Evolutionary conservation across 257 asterid genomes (phyloP).

Genomic region (Gentiana dahurica): DNA sequence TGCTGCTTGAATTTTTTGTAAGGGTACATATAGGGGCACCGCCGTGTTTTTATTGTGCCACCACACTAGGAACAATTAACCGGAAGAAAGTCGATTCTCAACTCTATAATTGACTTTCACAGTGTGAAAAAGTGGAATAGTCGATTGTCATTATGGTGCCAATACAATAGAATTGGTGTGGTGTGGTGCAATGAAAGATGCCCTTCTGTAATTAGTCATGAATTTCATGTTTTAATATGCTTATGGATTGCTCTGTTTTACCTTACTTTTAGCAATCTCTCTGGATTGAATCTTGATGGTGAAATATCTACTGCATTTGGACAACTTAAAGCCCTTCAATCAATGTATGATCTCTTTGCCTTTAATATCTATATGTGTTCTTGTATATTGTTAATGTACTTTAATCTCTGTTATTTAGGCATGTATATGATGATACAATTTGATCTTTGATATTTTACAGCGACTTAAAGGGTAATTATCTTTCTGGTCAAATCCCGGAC

Average conservation of each 20-base stretch:
- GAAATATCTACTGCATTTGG: slow-evolving; percentile 92
- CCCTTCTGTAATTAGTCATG: background rate
- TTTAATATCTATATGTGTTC: background rate
- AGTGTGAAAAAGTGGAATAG: no score
- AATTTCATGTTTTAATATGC: background rate
- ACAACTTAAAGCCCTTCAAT: slow-evolving; percentile 50
- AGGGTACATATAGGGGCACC: background rate
- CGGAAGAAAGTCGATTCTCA: no score
- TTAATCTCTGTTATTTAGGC: no score
- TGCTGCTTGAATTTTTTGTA: background rate
- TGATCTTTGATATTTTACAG: slow-evolving; percentile 17
- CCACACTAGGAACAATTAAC: no score
- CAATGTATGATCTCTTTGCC: slow-evolving; percentile 36
- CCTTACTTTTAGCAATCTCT: slow-evolving; percentile 50
- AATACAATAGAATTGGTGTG: background rate
- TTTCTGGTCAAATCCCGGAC: slow-evolving; percentile 95
- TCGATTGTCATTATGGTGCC: no score
- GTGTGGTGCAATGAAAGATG: no score
- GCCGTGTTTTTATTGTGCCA: background rate
- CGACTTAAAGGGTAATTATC: slow-evolving; percentile 62
- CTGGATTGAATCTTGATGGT: slow-evolving; percentile 85
- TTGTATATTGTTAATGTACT: background rate
- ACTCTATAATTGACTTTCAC: no score
- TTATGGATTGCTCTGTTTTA: background rate
- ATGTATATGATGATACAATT: background rate